phyloP scores from a whole-genome alignment of 805 yeast genomes.

The Yamadazyma scolyti region DNA sequence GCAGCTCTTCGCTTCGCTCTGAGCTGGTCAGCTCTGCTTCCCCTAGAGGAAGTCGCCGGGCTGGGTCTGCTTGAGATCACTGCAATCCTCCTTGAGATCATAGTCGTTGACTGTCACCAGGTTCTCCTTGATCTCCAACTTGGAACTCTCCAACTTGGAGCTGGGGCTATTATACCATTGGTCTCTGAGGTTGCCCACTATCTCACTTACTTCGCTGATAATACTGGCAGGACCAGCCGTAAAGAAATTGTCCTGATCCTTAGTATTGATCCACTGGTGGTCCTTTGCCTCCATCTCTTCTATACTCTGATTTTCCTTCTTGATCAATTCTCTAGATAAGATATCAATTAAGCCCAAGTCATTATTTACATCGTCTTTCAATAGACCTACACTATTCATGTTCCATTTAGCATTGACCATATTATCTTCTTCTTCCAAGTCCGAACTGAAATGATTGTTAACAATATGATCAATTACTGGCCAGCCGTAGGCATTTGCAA shows the following conservation, averaged over 20 bases:
- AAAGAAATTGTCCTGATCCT: slow-evolving; percentile 38
- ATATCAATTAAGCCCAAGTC: slow-evolving; percentile 23
- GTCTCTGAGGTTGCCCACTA: slow-evolving; percentile 45
- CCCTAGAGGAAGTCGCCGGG: too few species aligned
- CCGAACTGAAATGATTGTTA: slow-evolving; percentile 52
- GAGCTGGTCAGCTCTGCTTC: too few species aligned
- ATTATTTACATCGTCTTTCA: slow-evolving; percentile 20
- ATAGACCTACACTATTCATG: slow-evolving; percentile 3
- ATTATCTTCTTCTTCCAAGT: slow-evolving; percentile 13
- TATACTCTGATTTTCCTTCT: slow-evolving; percentile 31
- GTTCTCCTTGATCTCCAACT: neutral
- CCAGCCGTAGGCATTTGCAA: slow-evolving; percentile 95
- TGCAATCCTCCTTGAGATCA: slow-evolving; percentile 1
- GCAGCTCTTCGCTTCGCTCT: too few species aligned
- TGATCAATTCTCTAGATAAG: slow-evolving; percentile 32
- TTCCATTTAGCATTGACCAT: slow-evolving; percentile 4
- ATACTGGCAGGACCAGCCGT: slow-evolving; percentile 71
- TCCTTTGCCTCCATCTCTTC: slow-evolving; percentile 23
- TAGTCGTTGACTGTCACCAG: neutral
- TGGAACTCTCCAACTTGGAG: slow-evolving; percentile 1
- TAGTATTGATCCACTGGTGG: slow-evolving; percentile 51
- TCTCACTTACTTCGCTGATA: slow-evolving; percentile 60
- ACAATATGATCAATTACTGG: slow-evolving; percentile 83
- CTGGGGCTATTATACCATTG: slow-evolving; percentile 20
- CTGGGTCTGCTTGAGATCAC: slow-evolving; percentile 1